These are phyloP conservation scores for Actinomortierella ambigua DNA, from an alignment of 371 early-diverging fungal species.

Conservation along the genomic window DNA sequence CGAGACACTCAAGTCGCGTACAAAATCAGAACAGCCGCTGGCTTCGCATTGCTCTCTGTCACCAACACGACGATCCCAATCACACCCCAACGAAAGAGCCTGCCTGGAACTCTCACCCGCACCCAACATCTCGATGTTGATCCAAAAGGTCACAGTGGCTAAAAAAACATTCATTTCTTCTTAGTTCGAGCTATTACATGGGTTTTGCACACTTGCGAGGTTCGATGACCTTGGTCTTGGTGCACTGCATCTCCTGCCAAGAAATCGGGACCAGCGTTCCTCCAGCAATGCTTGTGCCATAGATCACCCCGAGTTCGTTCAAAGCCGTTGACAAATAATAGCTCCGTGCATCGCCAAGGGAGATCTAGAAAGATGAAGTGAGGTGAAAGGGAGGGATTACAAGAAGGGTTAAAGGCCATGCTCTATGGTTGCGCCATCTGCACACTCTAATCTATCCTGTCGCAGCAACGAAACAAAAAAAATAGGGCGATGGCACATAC, in stretches of 20 bases:
- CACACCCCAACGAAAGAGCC: too few relatives aligned
- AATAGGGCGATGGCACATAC: slow-evolving; percentile 26
- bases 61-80: too few relatives aligned
- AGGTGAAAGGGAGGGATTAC: neutral
- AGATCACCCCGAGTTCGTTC: slow-evolving; percentile 94
- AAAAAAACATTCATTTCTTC: too few relatives aligned
- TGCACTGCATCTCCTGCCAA: slow-evolving; percentile 98
- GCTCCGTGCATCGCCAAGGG: slow-evolving; percentile 91
- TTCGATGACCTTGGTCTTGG: slow-evolving; percentile 86
- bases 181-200: too few relatives aligned
- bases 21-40: too few relatives aligned
- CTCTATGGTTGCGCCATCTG: neutral
- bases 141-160: too few relatives aligned
- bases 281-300: slow-evolving; percentile 88
- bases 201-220: slow-evolving; percentile 95
- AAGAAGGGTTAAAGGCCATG: neutral
- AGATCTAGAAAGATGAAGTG: slow-evolving; percentile 54
- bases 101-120: too few relatives aligned
- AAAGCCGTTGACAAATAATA: slow-evolving; percentile 91
- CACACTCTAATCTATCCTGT: neutral
- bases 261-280: slow-evolving; percentile 94
- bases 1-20: too few relatives aligned
- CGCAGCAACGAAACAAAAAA: neutral
- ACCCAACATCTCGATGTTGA: too few relatives aligned
- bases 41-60: too few relatives aligned